Percentiles rank a stretch among this genome's conserved stretches.
phyloP scores from a whole-genome alignment of 192 early-diverging fungal genomes.

The Allomyces javanicus region DNA sequence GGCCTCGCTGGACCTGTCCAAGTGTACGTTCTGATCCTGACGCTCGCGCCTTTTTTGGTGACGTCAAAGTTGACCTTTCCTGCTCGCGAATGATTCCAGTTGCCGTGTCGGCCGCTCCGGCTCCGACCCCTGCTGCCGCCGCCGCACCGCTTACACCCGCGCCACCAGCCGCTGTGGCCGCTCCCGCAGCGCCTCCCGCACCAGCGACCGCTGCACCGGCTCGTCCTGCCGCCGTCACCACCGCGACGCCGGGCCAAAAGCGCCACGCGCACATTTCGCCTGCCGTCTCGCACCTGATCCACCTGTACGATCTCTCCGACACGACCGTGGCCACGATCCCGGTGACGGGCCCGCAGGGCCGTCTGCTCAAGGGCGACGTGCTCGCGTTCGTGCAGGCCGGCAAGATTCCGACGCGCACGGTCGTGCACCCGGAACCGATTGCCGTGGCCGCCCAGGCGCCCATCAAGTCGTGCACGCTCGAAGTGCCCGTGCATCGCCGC shows the following conservation, averaged over 20 bases:
- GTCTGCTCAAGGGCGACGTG: conserved; percentile 57
- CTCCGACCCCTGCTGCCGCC: neutral
- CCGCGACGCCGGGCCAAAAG: neutral
- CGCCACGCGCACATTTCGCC: neutral
- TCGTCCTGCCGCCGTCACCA: neutral
- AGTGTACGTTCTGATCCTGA: no score
- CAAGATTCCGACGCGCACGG: neutral
- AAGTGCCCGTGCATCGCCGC: neutral
- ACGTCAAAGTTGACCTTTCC: no score
- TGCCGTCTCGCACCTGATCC: neutral
- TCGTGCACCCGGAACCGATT: neutral
- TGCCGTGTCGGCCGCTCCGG: conserved; percentile 1
- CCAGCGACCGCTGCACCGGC: neutral
- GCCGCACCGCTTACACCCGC: neutral
- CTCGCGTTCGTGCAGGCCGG: conserved; percentile 30
- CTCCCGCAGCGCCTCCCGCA: neutral
- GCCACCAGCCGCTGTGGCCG: neutral
- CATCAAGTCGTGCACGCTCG: neutral
- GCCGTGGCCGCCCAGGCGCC: neutral
- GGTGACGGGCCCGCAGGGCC: conserved; percentile 13
- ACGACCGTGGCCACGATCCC: neutral
- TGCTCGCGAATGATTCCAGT: no score
- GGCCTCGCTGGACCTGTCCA: neutral
- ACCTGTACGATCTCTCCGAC: neutral
- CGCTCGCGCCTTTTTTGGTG: neutral